Conservation (phyloP, 768 basidiomycete genomes). For the Pilatotrama ljubarskyi region DNA sequence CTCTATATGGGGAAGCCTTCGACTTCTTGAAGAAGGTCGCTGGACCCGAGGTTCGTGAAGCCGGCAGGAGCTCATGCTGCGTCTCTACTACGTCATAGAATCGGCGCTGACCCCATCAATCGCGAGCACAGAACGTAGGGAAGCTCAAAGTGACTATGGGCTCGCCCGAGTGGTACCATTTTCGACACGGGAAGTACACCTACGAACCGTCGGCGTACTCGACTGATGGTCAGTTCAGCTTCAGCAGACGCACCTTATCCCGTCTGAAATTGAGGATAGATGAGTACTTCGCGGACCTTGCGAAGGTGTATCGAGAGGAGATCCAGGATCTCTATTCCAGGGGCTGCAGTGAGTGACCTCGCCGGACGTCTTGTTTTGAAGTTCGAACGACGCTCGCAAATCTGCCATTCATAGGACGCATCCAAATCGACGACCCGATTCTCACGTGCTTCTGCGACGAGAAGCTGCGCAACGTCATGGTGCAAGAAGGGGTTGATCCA, state of each 20-base stretch:
- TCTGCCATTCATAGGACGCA: constrained; percentile 25
- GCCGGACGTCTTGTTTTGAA: too few relatives aligned
- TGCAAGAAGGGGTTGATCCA: constrained; percentile 56
- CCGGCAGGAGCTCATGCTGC: not conserved
- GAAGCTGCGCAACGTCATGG: constrained; percentile 51
- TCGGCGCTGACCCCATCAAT: not conserved
- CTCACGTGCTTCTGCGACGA: constrained; percentile 65
- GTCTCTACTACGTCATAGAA: not conserved
- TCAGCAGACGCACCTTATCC: not conserved
- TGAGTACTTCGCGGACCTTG: constrained; percentile 50
- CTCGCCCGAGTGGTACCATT: constrained; percentile 70
- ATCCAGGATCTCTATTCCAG: constrained; percentile 43
- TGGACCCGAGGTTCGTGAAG: constrained; percentile 45
- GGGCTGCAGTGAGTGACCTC: constrained; percentile 33
- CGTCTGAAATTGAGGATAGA: constrained; percentile 13
- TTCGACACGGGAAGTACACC: constrained; percentile 62
- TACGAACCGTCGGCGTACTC: constrained; percentile 58
- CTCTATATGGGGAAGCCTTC: constrained; percentile 64
- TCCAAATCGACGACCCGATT: constrained; percentile 48
- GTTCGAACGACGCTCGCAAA: not conserved
- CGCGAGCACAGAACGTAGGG: constrained; percentile 42
- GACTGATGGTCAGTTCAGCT: constrained; percentile 47
- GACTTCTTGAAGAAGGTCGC: constrained; percentile 57
- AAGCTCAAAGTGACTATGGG: constrained; percentile 70
- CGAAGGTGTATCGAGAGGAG: constrained; percentile 44